phyloP scores from a whole-genome alignment of 257 asterid genomes.

The Jacaranda copaia region DNA sequence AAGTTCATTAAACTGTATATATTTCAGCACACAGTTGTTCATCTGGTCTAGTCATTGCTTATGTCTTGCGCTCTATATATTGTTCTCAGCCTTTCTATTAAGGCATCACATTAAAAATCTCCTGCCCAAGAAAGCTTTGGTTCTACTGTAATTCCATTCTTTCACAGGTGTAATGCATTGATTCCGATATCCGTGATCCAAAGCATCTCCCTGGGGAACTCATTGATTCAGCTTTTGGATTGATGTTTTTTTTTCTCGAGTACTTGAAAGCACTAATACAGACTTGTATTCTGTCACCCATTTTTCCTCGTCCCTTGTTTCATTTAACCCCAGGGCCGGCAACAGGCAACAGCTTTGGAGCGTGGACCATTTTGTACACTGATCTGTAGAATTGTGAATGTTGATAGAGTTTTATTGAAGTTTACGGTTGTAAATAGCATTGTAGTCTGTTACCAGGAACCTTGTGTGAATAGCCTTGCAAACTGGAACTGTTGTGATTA shows the following conservation, averaged over 20 bases:
- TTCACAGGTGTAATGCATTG: conserved; percentile 39
- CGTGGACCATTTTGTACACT: not conserved
- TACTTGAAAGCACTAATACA: too few species aligned
- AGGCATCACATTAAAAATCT: not conserved
- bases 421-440: not conserved
- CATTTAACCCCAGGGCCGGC: not conserved
- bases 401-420: not conserved
- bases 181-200: conserved; percentile 24
- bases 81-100: not conserved
- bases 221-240: conserved; percentile 13
- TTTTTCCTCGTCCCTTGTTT: not conserved
- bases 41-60: not conserved
- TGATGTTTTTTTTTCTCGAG: not conserved
- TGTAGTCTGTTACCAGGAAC: not conserved
- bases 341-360: not conserved
- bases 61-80: too few species aligned
- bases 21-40: not conserved
- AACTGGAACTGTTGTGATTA: too few species aligned
- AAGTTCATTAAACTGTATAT: conserved; percentile 7
- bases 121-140: not conserved
- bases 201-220: conserved; percentile 43
- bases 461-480: too few species aligned
- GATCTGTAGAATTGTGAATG: not conserved
- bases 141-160: conserved; percentile 22
- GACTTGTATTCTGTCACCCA: not conserved